Conservation (phyloP, 768 basidiomycete genomes). For the Serendipita vermifera region DNA sequence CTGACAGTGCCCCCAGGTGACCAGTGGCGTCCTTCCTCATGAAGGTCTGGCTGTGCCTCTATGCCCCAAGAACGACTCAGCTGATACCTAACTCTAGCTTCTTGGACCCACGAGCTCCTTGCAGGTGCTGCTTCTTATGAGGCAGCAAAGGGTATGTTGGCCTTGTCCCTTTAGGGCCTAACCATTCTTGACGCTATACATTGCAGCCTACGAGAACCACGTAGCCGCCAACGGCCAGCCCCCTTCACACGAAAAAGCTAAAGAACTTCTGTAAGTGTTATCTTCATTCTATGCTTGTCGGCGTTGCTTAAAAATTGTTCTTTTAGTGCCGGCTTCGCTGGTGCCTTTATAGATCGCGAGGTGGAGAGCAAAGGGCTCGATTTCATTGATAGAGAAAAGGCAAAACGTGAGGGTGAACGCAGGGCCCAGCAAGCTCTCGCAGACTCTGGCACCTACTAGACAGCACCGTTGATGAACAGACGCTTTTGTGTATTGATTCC, state of each 20-base stretch:
- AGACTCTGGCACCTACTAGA: neutral
- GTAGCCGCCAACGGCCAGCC: conserved; percentile 35
- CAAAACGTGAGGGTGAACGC: conserved; percentile 21
- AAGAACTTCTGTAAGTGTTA: conserved; percentile 36
- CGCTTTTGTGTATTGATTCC: no score
- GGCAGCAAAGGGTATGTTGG: conserved; percentile 22
- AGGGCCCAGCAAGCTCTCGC: neutral
- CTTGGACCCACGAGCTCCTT: conserved; percentile 50
- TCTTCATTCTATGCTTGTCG: neutral
- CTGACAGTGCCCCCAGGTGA: neutral
- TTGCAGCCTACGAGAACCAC: conserved; percentile 52
- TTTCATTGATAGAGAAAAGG: conserved; percentile 32
- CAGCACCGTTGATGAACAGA: no score
- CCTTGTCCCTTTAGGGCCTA: neutral
- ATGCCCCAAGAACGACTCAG: neutral
- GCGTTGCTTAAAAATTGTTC: conserved; percentile 22
- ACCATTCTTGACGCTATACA: conserved; percentile 31
- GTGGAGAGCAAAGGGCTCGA: conserved; percentile 51
- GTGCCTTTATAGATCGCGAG: conserved; percentile 39
- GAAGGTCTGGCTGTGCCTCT: no score
- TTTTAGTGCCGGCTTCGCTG: conserved; percentile 36
- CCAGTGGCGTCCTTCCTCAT: neutral
- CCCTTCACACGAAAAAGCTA: conserved; percentile 38
- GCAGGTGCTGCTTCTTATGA: conserved; percentile 55
- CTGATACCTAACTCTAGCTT: neutral